phyloP scores from a whole-genome alignment of 169 alveolate species.

The Plasmodium reichenowi region DNA sequence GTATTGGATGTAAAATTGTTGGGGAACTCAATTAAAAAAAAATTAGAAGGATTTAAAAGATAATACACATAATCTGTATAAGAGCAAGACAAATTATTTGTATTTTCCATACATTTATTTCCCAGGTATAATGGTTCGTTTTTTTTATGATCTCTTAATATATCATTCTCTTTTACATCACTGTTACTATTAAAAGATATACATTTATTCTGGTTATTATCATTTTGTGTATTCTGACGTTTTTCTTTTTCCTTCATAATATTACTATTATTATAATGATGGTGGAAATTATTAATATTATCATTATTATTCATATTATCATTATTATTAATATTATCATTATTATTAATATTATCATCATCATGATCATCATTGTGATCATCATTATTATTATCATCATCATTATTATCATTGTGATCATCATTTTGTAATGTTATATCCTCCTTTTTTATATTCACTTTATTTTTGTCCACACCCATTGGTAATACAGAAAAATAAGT shows the following conservation, averaged over 20 bases:
- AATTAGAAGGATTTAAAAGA: slow-evolving; percentile 46
- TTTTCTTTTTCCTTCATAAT: background rate
- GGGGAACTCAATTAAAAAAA: slow-evolving; percentile 35
- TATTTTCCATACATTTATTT: background rate
- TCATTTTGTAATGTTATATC: background rate
- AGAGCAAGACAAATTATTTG: slow-evolving; percentile 13
- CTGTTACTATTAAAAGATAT: background rate
- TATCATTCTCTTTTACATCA: background rate
- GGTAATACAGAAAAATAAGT: background rate
- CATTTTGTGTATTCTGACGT: background rate
- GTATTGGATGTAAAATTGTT: background rate
- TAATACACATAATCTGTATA: slow-evolving; percentile 63
- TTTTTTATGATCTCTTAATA: background rate
- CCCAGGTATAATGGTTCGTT: background rate
- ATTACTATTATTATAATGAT: background rate
- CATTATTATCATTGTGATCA: background rate
- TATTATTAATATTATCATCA: too few species aligned
- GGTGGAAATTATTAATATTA: background rate
- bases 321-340: too few species aligned
- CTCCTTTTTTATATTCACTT: background rate
- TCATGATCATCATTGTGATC: background rate
- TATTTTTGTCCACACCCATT: background rate
- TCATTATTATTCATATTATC: too few species aligned
- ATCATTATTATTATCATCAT: too few species aligned
- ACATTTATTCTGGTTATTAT: background rate